Percentiles rank a stretch among this genome's conserved stretches.
Evolutionary conservation across 495 filamentous ascomycete species (phyloP).

Genomic region (Annulohypoxylon nitens): DNA sequence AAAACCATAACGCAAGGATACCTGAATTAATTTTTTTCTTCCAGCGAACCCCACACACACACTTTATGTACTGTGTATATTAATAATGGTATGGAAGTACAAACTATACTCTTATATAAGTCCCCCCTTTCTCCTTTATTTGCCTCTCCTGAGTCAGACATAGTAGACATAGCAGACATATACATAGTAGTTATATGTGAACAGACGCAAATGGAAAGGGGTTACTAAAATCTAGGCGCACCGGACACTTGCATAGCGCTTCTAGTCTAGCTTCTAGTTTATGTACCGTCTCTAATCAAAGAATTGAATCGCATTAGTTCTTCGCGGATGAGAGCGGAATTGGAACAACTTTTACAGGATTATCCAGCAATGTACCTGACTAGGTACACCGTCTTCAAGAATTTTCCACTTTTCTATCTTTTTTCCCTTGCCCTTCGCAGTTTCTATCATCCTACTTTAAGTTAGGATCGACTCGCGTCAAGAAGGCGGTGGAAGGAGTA

Average conservation of each 20-base stretch:
- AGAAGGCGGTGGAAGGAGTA: constrained; percentile 13
- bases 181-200: neutral
- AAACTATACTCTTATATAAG: neutral
- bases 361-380: constrained; percentile 20
- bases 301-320: constrained; percentile 25
- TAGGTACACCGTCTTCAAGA: constrained; percentile 10
- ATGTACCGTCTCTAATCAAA: constrained; percentile 10
- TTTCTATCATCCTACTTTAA: constrained; percentile 23
- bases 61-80: constrained; percentile 2
- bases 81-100: neutral
- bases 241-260: neutral
- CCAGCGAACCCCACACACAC: constrained; percentile 4
- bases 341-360: constrained; percentile 16
- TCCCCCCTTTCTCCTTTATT: constrained; percentile 28
- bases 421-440: constrained; percentile 11
- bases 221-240: constrained; percentile 14
- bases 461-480: constrained; percentile 31
- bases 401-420: constrained; percentile 14
- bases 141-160: constrained; percentile 40
- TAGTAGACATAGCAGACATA: too few species aligned
- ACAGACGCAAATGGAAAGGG: constrained; percentile 28
- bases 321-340: neutral
- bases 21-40: constrained; percentile 11
- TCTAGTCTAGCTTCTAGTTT: constrained; percentile 8
- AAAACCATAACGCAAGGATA: neutral